phyloP scores from a whole-genome alignment of 2,329 filamentous ascomycete species.

The Pseudocercospora cruenta region DNA sequence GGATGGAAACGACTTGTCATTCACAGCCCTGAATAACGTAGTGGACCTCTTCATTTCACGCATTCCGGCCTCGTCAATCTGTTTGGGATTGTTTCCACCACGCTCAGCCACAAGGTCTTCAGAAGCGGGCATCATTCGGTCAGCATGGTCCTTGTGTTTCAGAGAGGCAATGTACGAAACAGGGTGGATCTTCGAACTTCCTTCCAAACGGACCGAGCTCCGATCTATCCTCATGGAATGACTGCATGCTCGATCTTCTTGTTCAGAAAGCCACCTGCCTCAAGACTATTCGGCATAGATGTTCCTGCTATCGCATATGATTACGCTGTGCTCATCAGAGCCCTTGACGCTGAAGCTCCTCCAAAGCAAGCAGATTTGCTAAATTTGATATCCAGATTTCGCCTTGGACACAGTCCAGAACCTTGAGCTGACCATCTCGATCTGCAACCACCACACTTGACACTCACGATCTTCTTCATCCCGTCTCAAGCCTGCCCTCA shows the following conservation, averaged over 20 bases:
- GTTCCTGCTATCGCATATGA: too few species aligned
- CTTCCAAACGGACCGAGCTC: neutral
- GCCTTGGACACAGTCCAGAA: too few species aligned
- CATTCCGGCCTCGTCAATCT: neutral
- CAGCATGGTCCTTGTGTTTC: neutral
- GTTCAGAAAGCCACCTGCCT: too few species aligned
- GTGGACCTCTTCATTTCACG: conserved; percentile 4
- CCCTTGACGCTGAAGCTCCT: too few species aligned
- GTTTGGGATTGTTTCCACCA: neutral
- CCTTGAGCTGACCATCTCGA: too few species aligned
- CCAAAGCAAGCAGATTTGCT: too few species aligned
- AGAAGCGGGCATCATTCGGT: neutral
- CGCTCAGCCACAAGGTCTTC: neutral
- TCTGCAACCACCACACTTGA: too few species aligned
- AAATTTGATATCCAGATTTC: too few species aligned
- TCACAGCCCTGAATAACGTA: neutral
- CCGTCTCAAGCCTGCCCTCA: too few species aligned
- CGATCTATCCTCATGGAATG: neutral
- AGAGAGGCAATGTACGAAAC: neutral
- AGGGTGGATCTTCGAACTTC: neutral
- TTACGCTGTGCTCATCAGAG: too few species aligned
- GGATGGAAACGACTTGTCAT: neutral
- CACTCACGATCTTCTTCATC: too few species aligned
- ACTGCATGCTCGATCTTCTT: neutral
- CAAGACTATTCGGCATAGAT: too few species aligned